Evolutionary conservation across 148 eudicot genomes (phyloP).

Genomic region (Amaranthus hypochondriacus): DNA sequence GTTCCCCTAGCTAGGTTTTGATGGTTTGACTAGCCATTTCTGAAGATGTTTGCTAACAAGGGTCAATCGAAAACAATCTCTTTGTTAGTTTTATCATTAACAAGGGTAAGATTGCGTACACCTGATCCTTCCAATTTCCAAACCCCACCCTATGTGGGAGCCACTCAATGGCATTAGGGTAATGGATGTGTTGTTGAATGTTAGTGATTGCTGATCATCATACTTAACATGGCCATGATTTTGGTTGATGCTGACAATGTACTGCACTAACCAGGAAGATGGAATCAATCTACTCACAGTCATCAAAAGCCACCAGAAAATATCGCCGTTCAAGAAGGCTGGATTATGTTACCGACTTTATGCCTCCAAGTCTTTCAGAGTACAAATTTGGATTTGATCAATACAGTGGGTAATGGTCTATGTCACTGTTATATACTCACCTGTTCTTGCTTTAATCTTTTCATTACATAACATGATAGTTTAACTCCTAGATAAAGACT

Average conservation of each 20-base stretch:
- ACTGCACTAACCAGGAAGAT: conserved; percentile 62
- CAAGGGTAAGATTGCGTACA: too few species aligned
- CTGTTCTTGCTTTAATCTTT: background rate
- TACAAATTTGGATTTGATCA: conserved; percentile 32
- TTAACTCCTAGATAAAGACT: too few species aligned
- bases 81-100: too few species aligned
- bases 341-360: conserved; percentile 55
- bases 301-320: conserved; percentile 59
- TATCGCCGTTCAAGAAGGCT: conserved; percentile 68
- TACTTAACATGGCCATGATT: background rate
- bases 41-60: background rate
- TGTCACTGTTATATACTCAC: conserved; percentile 1
- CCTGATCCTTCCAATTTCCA: too few species aligned
- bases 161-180: background rate
- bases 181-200: background rate
- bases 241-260: conserved; percentile 8
- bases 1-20: background rate
- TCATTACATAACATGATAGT: too few species aligned
- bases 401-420: conserved; percentile 41
- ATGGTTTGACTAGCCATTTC: background rate
- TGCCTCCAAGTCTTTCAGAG: conserved; percentile 79
- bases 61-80: too few species aligned
- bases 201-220: background rate
- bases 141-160: too few species aligned
- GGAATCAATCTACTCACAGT: conserved; percentile 71